Conservation (phyloP, 2,329 filamentous ascomycete species). For the Pestalotiopsis sp. region DNA sequence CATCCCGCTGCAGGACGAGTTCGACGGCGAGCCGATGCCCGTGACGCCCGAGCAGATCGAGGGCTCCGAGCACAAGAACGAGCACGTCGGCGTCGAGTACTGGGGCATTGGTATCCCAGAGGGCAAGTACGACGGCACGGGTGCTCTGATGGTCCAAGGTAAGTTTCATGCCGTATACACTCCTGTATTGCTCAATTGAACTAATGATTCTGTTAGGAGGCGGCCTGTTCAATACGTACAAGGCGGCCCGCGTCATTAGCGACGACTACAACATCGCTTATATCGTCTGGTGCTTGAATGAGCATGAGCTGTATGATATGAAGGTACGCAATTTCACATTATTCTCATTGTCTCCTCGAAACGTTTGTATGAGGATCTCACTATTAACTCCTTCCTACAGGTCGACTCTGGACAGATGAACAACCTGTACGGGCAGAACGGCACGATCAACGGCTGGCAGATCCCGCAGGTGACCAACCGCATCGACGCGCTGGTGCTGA, state of each 20-base stretch:
- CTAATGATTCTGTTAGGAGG: not conserved
- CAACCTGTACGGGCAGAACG: conserved; percentile 38
- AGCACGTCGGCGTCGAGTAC: conserved; percentile 47
- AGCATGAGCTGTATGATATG: conserved; percentile 66
- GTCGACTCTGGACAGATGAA: conserved; percentile 51
- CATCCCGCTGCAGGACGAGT: conserved; percentile 40
- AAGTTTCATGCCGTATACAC: not conserved
- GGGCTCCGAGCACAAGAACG: conserved; percentile 16
- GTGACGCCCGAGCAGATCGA: conserved; percentile 29
- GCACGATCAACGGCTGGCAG: conserved; percentile 31
- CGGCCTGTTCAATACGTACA: conserved; percentile 56
- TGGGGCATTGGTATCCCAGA: conserved; percentile 40
- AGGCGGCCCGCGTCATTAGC: conserved; percentile 55
- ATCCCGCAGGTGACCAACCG: conserved; percentile 44
- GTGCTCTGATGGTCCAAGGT: not conserved
- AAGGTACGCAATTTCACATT: conserved; percentile 36
- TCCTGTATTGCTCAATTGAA: not conserved
- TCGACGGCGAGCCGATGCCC: conserved; percentile 52
- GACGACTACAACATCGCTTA: conserved; percentile 63
- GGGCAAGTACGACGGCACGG: not conserved
- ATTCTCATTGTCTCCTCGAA: not conserved
- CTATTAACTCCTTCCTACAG: conserved; percentile 26
- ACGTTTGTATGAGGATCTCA: not conserved
- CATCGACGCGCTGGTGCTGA: conserved; percentile 59
- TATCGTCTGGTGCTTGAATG: conserved; percentile 68